These are phyloP conservation scores for Caryopteris hybrid DNA, from an alignment of 305 asterid species.

Conservation along the genomic window DNA sequence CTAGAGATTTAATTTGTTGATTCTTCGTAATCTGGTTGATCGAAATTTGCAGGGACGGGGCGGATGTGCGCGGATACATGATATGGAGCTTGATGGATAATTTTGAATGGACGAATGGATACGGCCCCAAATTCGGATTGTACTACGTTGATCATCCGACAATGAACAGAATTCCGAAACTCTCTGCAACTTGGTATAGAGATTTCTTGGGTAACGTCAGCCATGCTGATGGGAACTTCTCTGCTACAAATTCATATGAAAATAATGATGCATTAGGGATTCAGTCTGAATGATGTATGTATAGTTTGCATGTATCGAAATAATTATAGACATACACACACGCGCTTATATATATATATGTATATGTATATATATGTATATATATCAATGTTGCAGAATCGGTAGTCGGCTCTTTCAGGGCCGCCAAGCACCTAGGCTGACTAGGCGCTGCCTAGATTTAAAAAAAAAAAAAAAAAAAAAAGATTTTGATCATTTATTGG, in stretches of 20 bases:
- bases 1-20: too few relatives aligned
- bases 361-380: too few relatives aligned
- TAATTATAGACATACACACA: too few relatives aligned
- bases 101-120: slow-evolving; percentile 65
- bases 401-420: too few relatives aligned
- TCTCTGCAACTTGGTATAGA: slow-evolving; percentile 55
- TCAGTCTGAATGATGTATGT: background rate
- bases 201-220: slow-evolving; percentile 41
- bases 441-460: too few relatives aligned
- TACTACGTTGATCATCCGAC: slow-evolving; percentile 34
- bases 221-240: background rate
- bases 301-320: too few relatives aligned
- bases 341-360: too few relatives aligned
- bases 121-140: slow-evolving; percentile 41
- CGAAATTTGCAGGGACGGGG: slow-evolving; percentile 42
- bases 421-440: too few relatives aligned
- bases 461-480: too few relatives aligned
- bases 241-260: background rate
- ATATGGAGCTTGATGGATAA: slow-evolving; percentile 74
- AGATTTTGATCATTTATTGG: too few relatives aligned
- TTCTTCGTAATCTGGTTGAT: too few relatives aligned
- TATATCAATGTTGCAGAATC: too few relatives aligned
- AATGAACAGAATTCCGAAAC: slow-evolving; percentile 48
- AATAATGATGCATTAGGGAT: background rate
- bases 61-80: slow-evolving; percentile 68